Conservation (phyloP, 345 rosid species). For the Capsella bursapastoris region DNA sequence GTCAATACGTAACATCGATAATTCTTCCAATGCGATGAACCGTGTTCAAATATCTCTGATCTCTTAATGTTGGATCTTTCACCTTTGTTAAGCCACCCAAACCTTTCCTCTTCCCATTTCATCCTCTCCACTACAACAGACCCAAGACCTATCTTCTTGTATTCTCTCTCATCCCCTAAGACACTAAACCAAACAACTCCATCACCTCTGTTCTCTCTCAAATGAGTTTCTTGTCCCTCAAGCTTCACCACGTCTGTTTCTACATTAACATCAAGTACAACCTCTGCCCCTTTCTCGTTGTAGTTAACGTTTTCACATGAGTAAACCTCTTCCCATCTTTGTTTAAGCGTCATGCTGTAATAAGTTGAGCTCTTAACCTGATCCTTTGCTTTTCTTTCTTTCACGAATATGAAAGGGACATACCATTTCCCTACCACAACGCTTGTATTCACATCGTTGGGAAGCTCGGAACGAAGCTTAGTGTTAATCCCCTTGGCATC, state of each 20-base stretch:
- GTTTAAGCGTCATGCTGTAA: conserved; percentile 65
- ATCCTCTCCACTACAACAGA: conserved; percentile 57
- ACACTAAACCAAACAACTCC: conserved; percentile 56
- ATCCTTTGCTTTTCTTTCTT: conserved; percentile 45
- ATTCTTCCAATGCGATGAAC: conserved; percentile 50
- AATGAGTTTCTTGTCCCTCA: conserved; percentile 39
- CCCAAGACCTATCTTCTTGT: conserved; percentile 54
- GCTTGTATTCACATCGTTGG: conserved; percentile 33
- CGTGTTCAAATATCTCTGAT: conserved; percentile 40
- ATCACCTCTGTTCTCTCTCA: conserved; percentile 19
- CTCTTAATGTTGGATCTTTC: conserved; percentile 41
- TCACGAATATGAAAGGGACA: conserved; percentile 67
- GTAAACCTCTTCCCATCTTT: conserved; percentile 61
- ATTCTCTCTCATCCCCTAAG: conserved; percentile 14
- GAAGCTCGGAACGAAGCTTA: conserved; percentile 49
- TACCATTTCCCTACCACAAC: conserved; percentile 67
- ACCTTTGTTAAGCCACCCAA: conserved; percentile 53
- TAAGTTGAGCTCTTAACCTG: conserved; percentile 50
- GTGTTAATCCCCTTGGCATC: conserved; percentile 62
- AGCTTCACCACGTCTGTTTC: conserved; percentile 46
- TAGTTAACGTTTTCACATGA: conserved; percentile 34
- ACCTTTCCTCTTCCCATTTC: conserved; percentile 63
- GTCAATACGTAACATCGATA: conserved; percentile 59
- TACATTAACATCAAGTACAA: conserved; percentile 43
- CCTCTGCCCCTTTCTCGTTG: neutral